Evolutionary conservation across 306 rosid species (phyloP), one percentile per base, ranked within the genome.

Genomic region (Corylus americana): DNA sequence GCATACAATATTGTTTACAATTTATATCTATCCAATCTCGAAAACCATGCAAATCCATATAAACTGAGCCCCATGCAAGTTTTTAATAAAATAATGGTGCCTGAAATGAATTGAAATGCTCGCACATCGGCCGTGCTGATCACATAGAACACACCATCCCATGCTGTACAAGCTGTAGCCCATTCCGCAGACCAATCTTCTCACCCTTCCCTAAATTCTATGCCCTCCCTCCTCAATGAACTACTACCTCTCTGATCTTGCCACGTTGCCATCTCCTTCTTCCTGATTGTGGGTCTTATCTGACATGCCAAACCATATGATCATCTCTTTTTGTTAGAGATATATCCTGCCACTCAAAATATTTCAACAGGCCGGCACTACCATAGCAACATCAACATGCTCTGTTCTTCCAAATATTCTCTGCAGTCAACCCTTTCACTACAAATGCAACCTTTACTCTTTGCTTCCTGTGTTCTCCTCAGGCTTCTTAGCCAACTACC

Each of bases 121-220:
- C 89, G 81, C 87, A 72, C 75, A 80, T 76, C 70, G 87, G 84
- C 86, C 91, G 89, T 89, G 90, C 91, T 86, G 44, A 39, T 39
- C 83, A 62, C 85, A 72, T 57, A 80, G 48, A 59, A 79, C 98
- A 90, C 98, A 83, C 77, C 71, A 74, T 86, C 88, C 98, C 88
- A 94, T 73, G 59, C 81, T 70, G 83, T 91, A 79, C 86, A 16
- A 78, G 75, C 11, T 94, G 97, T 88, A 82, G 73, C 91, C 99
- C 77, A 86, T 95, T 95, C 92, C 80, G 63, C 87, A 88, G 98
- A 95, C 98, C 94, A 89, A 80, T 89, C 89, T 87, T 83, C 90
- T 83, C 69, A 83, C 57, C 87, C 86, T 88, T 85, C 86, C 57
- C 88, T 81, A 84, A 89, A 86, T 91, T 81, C 95, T 47, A 89